Conservation (phyloP, 257 asterid species). For the Pogostemon cablin region DNA sequence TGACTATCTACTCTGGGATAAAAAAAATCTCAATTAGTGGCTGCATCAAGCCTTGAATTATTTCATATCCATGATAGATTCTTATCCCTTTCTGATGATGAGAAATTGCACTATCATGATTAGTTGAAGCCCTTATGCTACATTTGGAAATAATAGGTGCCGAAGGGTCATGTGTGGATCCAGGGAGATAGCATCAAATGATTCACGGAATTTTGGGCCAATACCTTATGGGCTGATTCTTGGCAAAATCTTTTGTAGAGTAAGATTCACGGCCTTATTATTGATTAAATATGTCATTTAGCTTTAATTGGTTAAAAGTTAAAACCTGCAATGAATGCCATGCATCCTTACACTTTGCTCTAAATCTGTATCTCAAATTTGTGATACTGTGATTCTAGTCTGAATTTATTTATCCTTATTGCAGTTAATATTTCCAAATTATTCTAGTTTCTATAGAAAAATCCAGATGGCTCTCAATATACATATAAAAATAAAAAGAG, state of each 20-base stretch:
- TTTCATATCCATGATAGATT: not conserved
- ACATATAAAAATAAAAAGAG: not conserved
- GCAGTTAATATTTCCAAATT: not conserved
- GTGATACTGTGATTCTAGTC: slow-evolving; percentile 2
- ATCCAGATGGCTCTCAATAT: not conserved
- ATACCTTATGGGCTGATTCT: slow-evolving; percentile 72
- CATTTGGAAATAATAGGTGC: slow-evolving; percentile 57
- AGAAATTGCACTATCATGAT: not conserved
- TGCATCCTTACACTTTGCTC: not conserved
- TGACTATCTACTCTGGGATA: not conserved
- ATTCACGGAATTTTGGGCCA: slow-evolving; percentile 85
- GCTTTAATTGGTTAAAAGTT: not conserved
- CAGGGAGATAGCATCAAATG: slow-evolving; percentile 88
- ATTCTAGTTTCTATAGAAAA: not conserved
- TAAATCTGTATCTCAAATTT: not conserved
- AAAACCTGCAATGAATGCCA: too few relatives aligned
- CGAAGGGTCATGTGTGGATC: slow-evolving; percentile 96
- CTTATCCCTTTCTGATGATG: slow-evolving; percentile 5
- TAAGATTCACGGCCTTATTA: slow-evolving; percentile 42
- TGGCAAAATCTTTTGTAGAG: slow-evolving; percentile 76
- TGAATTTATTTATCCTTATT: not conserved
- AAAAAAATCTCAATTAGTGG: not conserved
- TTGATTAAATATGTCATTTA: slow-evolving; percentile 6
- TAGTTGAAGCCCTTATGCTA: slow-evolving; percentile 4
- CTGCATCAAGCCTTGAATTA: slow-evolving; percentile 2